A percentile compares a stretch with the other conserved stretches of the same genome.
Evolutionary conservation across 768 basidiomycete genomes (phyloP).

Genomic region (Paxillus involutus): DNA sequence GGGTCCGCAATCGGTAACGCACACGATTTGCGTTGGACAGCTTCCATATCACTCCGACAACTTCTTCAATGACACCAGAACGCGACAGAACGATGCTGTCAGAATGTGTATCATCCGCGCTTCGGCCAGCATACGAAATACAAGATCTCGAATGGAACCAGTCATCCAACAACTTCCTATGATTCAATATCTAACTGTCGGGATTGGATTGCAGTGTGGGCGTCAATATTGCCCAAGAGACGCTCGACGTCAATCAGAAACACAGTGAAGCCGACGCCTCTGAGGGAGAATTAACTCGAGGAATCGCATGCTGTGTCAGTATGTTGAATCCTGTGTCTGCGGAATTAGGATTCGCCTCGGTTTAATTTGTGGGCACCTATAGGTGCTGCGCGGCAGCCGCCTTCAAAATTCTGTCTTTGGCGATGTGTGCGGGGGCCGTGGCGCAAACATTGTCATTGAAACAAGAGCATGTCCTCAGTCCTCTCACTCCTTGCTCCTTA

Average conservation of each 20-base stretch:
- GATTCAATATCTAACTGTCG: slow-evolving; percentile 4
- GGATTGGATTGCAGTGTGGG: not conserved
- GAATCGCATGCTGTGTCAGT: too few relatives aligned
- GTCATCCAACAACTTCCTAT: not conserved
- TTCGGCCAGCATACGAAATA: not conserved
- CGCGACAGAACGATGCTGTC: not conserved
- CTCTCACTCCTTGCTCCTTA: not conserved
- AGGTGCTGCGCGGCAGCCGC: not conserved
- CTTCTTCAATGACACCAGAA: not conserved
- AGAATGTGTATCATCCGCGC: too few relatives aligned
- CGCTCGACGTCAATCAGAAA: not conserved
- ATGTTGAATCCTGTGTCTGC: too few relatives aligned
- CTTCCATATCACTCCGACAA: not conserved
- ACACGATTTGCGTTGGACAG: not conserved
- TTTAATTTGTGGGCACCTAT: not conserved
- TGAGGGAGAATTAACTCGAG: too few relatives aligned
- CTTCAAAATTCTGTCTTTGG: not conserved
- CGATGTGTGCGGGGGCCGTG: not conserved
- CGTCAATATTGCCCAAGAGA: not conserved
- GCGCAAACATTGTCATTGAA: not conserved
- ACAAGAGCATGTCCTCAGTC: too few relatives aligned
- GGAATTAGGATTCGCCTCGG: too few relatives aligned
- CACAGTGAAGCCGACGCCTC: not conserved
- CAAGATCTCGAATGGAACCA: not conserved
- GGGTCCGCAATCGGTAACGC: not conserved